phyloP scores from a whole-genome alignment of 2,329 filamentous ascomycete genomes.

The Mycosphaerella sp. region DNA sequence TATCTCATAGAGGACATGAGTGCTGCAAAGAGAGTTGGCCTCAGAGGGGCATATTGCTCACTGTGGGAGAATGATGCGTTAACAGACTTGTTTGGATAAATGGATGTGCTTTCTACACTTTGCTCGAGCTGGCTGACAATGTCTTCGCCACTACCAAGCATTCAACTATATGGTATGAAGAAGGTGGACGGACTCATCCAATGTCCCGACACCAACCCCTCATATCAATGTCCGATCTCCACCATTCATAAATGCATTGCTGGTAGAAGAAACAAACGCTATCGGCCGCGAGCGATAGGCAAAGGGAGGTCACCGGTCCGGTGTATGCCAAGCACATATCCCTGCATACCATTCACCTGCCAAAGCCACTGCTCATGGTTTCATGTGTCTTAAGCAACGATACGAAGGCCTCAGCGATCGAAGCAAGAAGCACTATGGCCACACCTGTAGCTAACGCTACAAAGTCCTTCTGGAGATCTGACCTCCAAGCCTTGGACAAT shows the following conservation, averaged over 20 bases:
- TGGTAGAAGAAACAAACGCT: background rate
- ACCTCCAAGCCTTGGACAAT: slow-evolving; percentile 42
- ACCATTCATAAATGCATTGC: background rate
- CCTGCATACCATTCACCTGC: background rate
- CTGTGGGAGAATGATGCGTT: slow-evolving; percentile 48
- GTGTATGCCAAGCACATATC: background rate
- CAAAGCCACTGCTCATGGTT: background rate
- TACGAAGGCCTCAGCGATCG: background rate
- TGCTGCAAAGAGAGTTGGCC: slow-evolving; percentile 47
- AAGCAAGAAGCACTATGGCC: slow-evolving; percentile 8
- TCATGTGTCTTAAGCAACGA: background rate
- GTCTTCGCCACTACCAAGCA: slow-evolving; percentile 25
- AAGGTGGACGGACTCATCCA: too few relatives aligned
- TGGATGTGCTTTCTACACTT: slow-evolving; percentile 10
- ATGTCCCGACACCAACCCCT: background rate
- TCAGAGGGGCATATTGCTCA: slow-evolving; percentile 50
- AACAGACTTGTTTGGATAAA: slow-evolving; percentile 41
- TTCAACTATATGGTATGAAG: too few relatives aligned
- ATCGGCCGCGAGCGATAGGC: slow-evolving; percentile 1
- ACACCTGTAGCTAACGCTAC: slow-evolving; percentile 22
- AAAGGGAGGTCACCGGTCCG: slow-evolving; percentile 4
- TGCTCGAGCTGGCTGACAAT: slow-evolving; percentile 44
- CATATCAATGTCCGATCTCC: background rate
- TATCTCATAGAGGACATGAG: slow-evolving; percentile 33
- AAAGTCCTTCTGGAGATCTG: slow-evolving; percentile 41